A percentile compares a stretch with the other conserved stretches of the same genome.
Evolutionary conservation across 2,329 filamentous ascomycete genomes (phyloP).

Genomic region (Sarocladium strictum): DNA sequence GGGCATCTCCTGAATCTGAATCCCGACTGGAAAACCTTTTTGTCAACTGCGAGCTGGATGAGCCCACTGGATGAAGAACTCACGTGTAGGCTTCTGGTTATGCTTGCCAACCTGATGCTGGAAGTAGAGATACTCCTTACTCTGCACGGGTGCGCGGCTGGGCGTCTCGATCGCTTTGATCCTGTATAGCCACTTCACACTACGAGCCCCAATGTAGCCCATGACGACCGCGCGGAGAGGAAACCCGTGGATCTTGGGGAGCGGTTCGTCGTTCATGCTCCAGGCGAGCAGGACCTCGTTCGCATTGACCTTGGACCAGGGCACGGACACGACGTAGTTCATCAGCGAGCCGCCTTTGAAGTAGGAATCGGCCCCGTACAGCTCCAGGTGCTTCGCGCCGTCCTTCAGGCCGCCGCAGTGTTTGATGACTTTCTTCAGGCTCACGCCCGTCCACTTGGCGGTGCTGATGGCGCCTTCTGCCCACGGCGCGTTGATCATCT

Average conservation of each 20-base stretch:
- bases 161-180: constrained; percentile 55
- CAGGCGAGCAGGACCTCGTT: constrained; percentile 63
- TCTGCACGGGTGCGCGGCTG: constrained; percentile 55
- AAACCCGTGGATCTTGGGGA: constrained; percentile 61
- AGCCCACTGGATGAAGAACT: too few species aligned
- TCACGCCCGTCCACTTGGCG: constrained; percentile 56
- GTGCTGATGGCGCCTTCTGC: constrained; percentile 64
- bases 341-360: constrained; percentile 60
- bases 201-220: constrained; percentile 62
- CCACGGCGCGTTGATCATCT: constrained; percentile 50
- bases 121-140: constrained; percentile 63
- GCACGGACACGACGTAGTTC: constrained; percentile 64
- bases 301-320: constrained; percentile 60
- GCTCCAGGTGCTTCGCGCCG: constrained; percentile 56
- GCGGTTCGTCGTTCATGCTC: constrained; percentile 63
- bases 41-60: too few species aligned
- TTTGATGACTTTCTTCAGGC: constrained; percentile 65
- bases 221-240: constrained; percentile 58
- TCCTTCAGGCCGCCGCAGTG: constrained; percentile 55
- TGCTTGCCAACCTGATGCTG: constrained; percentile 64
- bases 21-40: constrained; percentile 59
- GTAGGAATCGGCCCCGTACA: constrained; percentile 67
- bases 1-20: constrained; percentile 68
- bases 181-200: constrained; percentile 57
- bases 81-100: too few species aligned